Evolutionary conservation across 2,329 filamentous ascomycete genomes (phyloP), one percentile per base, ranked within the genome.

Genomic region (Clathrospora elynae): DNA sequence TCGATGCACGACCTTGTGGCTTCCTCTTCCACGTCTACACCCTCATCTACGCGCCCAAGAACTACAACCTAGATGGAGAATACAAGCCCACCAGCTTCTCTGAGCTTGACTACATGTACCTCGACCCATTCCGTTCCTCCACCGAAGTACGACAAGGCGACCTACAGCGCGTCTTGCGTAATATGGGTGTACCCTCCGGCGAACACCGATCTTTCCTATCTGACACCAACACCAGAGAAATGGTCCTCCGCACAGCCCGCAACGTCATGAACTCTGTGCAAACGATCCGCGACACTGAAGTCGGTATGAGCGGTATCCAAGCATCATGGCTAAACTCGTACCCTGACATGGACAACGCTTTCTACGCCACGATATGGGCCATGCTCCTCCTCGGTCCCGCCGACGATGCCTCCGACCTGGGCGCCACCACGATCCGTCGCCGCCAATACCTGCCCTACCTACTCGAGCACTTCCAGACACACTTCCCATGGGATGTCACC

Each of bases 1-100:
- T 99, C 32, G 79, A 86, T 55, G 89, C 91, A 0, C 82, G 83
- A 22, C 90, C 88, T 39, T 92, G 88, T 56, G 85, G 86, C 29
- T 88, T 92, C 60, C 90, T 92, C 3, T 87, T 83, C 52, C 90
- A 96, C 64, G 88, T 96, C 10, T 86, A 95, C 63, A 87, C 84
- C 12, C 83, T 95, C 37, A 82, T 97, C 9, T 77, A 81, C 35
- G 80, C 87, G 4, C 77, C 79, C 0, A 64, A 73, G 1, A 82
- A 82, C 2, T 68, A 80, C 56, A 82, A 84, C 20, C 67, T 77
- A 1, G 70, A 77, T 33, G 72, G 74, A 55, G 60, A 46, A 38
- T 62, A 55, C 53, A 61, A 57, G 24, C 65, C 67, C 32, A 61
- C 43, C 36, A 58, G 49, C 57, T 58, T 55, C 30, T 18, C 32